A percentile compares a stretch with the other conserved stretches of the same genome.
Conservation (phyloP, 2,329 filamentous ascomycete genomes). For the Emericellopsis cladophorae region DNA sequence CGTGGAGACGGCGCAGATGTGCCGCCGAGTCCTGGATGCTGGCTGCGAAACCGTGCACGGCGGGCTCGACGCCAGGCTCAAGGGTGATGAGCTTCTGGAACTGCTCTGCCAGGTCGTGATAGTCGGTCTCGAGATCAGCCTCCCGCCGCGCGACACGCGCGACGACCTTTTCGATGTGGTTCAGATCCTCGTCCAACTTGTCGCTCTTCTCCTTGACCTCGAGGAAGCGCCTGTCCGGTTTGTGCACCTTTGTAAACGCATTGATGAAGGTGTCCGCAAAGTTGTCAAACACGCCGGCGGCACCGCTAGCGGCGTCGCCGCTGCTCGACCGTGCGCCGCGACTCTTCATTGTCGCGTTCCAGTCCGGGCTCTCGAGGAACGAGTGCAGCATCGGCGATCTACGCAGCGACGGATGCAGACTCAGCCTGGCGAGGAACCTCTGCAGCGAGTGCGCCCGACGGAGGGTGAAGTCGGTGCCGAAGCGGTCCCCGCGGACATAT, state of each 20-base stretch:
- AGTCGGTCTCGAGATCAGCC: constrained; percentile 75
- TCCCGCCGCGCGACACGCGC: constrained; percentile 80
- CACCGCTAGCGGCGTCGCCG: constrained; percentile 19
- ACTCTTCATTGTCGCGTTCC: constrained; percentile 90
- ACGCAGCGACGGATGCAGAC: constrained; percentile 79
- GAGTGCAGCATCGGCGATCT: constrained; percentile 71
- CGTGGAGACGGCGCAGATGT: constrained; percentile 69
- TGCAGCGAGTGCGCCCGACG: constrained; percentile 82
- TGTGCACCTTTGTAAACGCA: constrained; percentile 92
- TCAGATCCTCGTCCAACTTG: constrained; percentile 88
- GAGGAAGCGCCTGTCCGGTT: constrained; percentile 86
- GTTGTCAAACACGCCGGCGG: constrained; percentile 74
- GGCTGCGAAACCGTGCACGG: constrained; percentile 75
- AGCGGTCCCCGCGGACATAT: constrained; percentile 92
- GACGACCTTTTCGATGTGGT: constrained; percentile 91
- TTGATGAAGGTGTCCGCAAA: constrained; percentile 96
- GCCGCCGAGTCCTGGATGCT: constrained; percentile 74
- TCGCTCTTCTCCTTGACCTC: constrained; percentile 87
- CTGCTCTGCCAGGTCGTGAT: constrained; percentile 80
- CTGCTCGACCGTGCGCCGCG: constrained; percentile 46
- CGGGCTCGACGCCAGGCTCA: constrained; percentile 73
- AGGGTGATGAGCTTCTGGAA: constrained; percentile 87
- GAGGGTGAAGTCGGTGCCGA: constrained; percentile 82
- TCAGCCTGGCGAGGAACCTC: constrained; percentile 76
- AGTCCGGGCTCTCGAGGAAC: constrained; percentile 87